Evolutionary conservation across 2,329 filamentous ascomycete species (phyloP), one percentile per base, ranked within the genome.

Genomic region (Emergomyces orientalis): DNA sequence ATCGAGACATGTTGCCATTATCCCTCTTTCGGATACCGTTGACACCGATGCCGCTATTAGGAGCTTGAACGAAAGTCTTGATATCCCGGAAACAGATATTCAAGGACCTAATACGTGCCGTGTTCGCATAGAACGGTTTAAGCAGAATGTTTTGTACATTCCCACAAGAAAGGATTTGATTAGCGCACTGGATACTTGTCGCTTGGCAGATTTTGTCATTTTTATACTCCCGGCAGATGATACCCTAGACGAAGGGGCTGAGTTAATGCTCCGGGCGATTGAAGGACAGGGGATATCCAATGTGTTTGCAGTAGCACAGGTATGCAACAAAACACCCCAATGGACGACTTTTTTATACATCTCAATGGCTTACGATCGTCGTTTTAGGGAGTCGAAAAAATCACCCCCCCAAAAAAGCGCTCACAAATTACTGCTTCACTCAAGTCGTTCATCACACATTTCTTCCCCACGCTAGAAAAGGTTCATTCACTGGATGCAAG

Each of bases 281-380:
- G 92, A 97, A 78, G 90, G 91, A 69, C 94, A 99, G 77, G 94
- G 94, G 70, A 86, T 99, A 68, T 96, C 93, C 0, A 97, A 91
- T 27, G 84, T 95, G n/a, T 85, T 96, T 71, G 91, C 90, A 0
- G 84, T 90, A 14, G 91, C 95, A 0, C 88, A 95, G 71, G 71
- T 72, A 68, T 60, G 68, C 64, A 41, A 17, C 58, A 27, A 37
- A n/a, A 32, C 30, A 37, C 25, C 22, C 56, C 52, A n/a, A 22
- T 19, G 8, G 7, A 17, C 47, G 2, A 51, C 19, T 30, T 61
- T 61, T 41, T 27, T 1, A 11, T 27, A 13, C 41, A 22, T 60
- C 32, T 37, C 22, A 22, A 30, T 58, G 2, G 30, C 61, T 65
- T 27, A 56, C 32, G 17, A 51, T n/a, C 54, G 41, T 13, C 55